Evolutionary conservation across 495 filamentous ascomycete species (phyloP), one percentile per base, ranked within the genome.

Genomic region (Hypoxylon subgilvum): DNA sequence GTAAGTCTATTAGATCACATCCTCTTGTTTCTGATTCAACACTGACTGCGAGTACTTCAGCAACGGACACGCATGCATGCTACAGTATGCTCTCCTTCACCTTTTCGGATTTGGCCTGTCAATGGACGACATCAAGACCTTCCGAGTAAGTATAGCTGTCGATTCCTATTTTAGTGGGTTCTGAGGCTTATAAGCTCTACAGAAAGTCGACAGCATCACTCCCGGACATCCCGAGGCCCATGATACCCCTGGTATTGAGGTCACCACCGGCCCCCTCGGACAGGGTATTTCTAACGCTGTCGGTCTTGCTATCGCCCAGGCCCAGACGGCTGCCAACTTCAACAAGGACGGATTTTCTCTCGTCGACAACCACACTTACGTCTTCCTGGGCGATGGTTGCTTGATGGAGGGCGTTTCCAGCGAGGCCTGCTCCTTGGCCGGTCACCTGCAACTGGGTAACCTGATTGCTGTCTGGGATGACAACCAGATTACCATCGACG

Each of bases 41-140:
- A 16, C 34, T 57, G 22, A 52, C 31, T 30, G 45, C 23, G 1
- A 31, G 18, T 6, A 17, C 5, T 41, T 35, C 27, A 97, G 93
- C 44, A 98, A 98, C 81, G 94, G 94, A 58, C 94, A 98, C 77
- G 94, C 88, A 60, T 98, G 94, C 82, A 96, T 97, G 92, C 90
- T 98, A 50, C 94, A 96, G 75, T 99, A 99, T 86, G 88, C 94
- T 68, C 83, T 99, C 63, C 88, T 99, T 61, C 94, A 99, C 82
- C 82, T 99, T 21, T 95, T 91, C 78, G 94, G 95, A 74, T 99
- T 96, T 74, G 84, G 75, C 45, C 30, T 97, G 39, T 81, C 84
- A 60, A 75, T 99, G 48, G 91, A 97, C 61, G 93, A 97, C 79
- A 69, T 99, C 63, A 97, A 97, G 86, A 74, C 76, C 64, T 99